These are phyloP conservation scores for Pulveroboletus sp. DNA, from an alignment of 768 basidiomycete genomes.

Conservation along the genomic window DNA sequence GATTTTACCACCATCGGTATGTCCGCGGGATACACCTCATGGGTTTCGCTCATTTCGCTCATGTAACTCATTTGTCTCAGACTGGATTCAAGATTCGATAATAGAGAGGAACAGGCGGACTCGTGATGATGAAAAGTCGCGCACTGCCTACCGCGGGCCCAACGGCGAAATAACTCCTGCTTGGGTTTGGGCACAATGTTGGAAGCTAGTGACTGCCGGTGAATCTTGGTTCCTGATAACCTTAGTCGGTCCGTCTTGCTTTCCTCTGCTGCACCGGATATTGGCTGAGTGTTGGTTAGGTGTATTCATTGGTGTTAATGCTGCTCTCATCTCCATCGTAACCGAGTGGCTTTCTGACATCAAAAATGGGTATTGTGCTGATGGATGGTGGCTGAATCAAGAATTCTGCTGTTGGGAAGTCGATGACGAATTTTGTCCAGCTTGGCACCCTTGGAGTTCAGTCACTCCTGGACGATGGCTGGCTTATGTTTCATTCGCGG, in stretches of 20 bases:
- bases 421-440: constrained; percentile 81
- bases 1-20: constrained; percentile 94
- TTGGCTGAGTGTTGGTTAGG: constrained; percentile 45
- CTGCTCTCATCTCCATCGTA: constrained; percentile 92
- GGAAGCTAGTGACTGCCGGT: constrained; percentile 60
- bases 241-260: constrained; percentile 71
- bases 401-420: constrained; percentile 99
- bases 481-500: constrained; percentile 87
- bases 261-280: not conserved
- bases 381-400: constrained; percentile 98
- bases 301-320: constrained; percentile 86
- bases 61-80: constrained; percentile 38
- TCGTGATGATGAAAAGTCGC: constrained; percentile 45
- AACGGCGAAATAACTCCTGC: constrained; percentile 48
- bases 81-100: constrained; percentile 97
- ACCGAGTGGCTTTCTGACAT: constrained; percentile 98
- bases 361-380: constrained; percentile 94
- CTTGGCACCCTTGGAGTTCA: constrained; percentile 90
- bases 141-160: constrained; percentile 46
- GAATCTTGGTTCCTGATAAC: constrained; percentile 93
- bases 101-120: constrained; percentile 81
- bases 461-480: constrained; percentile 72
- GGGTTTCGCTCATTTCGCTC: constrained; percentile 10
- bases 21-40: constrained; percentile 20
- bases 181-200: constrained; percentile 62